Evolutionary conservation across 73 alveolate species (phyloP).

Genomic region (Breviolum minutum): DNA sequence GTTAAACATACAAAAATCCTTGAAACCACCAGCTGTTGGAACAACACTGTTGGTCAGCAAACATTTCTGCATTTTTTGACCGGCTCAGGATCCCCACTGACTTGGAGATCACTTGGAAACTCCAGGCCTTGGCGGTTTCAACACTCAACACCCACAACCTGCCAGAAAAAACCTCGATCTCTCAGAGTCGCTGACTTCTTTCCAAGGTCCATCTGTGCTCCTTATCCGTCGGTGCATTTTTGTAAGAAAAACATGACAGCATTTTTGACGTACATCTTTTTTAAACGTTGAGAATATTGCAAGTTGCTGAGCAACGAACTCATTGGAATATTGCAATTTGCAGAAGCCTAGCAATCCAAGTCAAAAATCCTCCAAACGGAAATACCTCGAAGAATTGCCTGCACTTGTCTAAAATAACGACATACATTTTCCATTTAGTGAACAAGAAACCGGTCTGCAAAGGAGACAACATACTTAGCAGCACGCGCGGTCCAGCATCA

Average conservation of each 20-base stretch:
- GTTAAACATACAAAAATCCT: background rate
- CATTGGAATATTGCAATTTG: slow-evolving; percentile 66
- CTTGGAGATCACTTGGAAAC: slow-evolving; percentile 64
- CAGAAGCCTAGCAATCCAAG: slow-evolving; percentile 25
- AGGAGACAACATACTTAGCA: background rate
- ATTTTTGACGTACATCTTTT: too few species aligned
- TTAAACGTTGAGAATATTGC: background rate
- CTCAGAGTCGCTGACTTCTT: slow-evolving; percentile 2
- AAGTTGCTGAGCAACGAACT: background rate
- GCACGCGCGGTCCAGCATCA: slow-evolving; percentile 80
- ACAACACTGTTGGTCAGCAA: too few species aligned
- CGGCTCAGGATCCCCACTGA: background rate
- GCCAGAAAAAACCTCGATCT: background rate
- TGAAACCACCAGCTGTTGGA: background rate
- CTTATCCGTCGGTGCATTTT: background rate
- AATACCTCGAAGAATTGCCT: too few species aligned
- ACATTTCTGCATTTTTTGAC: too few species aligned
- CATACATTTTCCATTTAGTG: too few species aligned
- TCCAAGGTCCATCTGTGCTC: slow-evolving; percentile 84
- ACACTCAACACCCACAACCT: background rate
- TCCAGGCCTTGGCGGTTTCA: slow-evolving; percentile 42
- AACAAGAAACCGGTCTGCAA: background rate
- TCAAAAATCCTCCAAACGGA: too few species aligned
- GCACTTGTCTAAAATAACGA: too few species aligned
- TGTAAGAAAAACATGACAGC: too few species aligned